Evolutionary conservation across 2,329 filamentous ascomycete species (phyloP).

Genomic region (Cladosporium sp.): DNA sequence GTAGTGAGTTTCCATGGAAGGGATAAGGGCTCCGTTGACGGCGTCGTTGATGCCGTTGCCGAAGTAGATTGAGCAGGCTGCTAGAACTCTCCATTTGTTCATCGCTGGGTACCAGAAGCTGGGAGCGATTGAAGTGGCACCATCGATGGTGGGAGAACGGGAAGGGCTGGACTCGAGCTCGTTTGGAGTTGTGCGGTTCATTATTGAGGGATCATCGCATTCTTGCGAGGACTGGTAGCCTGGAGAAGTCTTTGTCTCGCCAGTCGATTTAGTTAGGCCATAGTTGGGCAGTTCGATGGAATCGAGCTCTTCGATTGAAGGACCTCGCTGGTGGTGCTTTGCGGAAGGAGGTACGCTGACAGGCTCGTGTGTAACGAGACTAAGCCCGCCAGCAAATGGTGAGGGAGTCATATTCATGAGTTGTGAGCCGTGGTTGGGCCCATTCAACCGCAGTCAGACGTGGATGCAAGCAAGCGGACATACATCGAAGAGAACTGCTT

Average conservation of each 20-base stretch:
- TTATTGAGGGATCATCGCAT: slow-evolving; percentile 25
- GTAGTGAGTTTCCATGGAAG: slow-evolving; percentile 75
- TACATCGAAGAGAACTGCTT: too few species aligned
- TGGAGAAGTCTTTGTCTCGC: background rate
- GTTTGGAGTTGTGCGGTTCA: slow-evolving; percentile 27
- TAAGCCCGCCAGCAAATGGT: background rate
- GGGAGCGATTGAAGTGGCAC: slow-evolving; percentile 48
- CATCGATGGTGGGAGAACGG: slow-evolving; percentile 39
- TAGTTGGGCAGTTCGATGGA: slow-evolving; percentile 23
- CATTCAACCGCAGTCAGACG: too few species aligned
- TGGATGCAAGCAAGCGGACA: too few species aligned
- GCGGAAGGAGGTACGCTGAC: background rate
- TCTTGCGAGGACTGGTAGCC: slow-evolving; percentile 4
- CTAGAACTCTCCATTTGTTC: slow-evolving; percentile 66
- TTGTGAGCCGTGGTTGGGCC: too few species aligned
- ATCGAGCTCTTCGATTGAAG: slow-evolving; percentile 25
- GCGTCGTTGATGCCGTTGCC: slow-evolving; percentile 67
- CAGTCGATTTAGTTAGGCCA: slow-evolving; percentile 13
- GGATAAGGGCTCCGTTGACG: slow-evolving; percentile 71
- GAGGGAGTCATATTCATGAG: background rate
- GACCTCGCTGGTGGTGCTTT: slow-evolving; percentile 10
- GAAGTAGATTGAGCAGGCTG: slow-evolving; percentile 62
- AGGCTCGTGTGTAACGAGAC: slow-evolving; percentile 6
- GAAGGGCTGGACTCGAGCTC: slow-evolving; percentile 55
- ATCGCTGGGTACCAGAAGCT: slow-evolving; percentile 56